phyloP scores from a whole-genome alignment of 257 asterid species.

The Perilla frutescens region DNA sequence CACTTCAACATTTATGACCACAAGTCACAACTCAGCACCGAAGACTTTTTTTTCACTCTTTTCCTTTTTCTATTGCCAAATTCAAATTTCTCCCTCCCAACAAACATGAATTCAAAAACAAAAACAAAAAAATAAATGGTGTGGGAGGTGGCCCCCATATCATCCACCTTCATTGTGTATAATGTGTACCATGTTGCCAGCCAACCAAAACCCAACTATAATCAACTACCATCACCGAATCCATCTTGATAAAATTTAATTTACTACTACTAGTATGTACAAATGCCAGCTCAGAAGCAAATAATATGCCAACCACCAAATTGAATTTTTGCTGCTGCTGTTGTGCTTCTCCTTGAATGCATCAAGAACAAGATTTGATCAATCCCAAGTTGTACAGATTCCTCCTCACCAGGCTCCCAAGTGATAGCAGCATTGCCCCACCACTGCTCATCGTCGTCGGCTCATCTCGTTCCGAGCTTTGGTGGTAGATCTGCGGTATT shows the following conservation, averaged over 20 bases:
- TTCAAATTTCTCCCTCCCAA: constrained; percentile 1
- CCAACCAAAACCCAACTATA: constrained; percentile 39
- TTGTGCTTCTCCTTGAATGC: not conserved
- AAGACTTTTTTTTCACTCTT: not conserved
- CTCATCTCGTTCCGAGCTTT: constrained; percentile 52
- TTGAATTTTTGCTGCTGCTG: not conserved
- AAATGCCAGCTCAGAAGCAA: constrained; percentile 37
- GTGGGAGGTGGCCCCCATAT: constrained; percentile 39
- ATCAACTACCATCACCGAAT: constrained; percentile 46
- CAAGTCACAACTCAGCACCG: constrained; percentile 3
- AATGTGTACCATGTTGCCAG: constrained; percentile 34
- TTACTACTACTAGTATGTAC: constrained; percentile 41
- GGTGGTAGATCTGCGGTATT: constrained; percentile 53
- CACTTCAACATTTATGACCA: not conserved
- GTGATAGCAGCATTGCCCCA: constrained; percentile 75
- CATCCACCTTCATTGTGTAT: constrained; percentile 30
- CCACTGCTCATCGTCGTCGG: constrained; percentile 49
- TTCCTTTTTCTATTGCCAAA: not conserved
- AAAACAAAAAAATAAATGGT: not conserved
- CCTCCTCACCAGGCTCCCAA: constrained; percentile 80
- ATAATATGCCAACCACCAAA: constrained; percentile 33
- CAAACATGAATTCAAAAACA: not conserved
- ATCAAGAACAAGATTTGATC: constrained; percentile 68
- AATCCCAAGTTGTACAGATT: constrained; percentile 80
- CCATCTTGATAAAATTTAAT: constrained; percentile 28